Conservation (phyloP, 2,329 filamentous ascomycete genomes). For the Paecilomyces variotii region DNA sequence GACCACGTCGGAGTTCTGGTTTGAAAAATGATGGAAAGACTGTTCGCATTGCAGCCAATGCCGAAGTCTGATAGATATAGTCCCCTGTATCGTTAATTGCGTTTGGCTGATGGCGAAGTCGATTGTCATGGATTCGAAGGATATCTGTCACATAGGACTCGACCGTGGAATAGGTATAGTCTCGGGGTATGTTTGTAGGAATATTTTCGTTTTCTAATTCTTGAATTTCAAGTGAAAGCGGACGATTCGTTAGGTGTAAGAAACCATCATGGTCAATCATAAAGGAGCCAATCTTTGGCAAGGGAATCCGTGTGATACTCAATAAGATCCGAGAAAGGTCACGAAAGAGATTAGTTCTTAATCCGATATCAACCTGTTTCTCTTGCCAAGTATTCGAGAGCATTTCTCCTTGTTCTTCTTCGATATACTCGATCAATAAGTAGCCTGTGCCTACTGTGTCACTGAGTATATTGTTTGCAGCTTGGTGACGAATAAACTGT, state of each 20-base stretch:
- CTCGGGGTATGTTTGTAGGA: slow-evolving; percentile 8
- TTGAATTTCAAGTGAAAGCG: slow-evolving; percentile 14
- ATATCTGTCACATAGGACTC: slow-evolving; percentile 17
- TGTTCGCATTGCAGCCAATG: slow-evolving; percentile 1
- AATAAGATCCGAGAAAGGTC: slow-evolving; percentile 12
- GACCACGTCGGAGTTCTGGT: slow-evolving; percentile 23
- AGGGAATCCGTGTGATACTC: slow-evolving; percentile 10
- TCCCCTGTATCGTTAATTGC: slow-evolving; percentile 7
- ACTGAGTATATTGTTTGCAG: not conserved
- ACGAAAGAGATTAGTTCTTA: slow-evolving; percentile 14
- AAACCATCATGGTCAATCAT: slow-evolving; percentile 18
- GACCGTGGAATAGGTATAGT: slow-evolving; percentile 3
- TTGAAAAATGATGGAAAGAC: not conserved
- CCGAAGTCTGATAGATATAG: slow-evolving; percentile 5
- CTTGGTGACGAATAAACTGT: not conserved
- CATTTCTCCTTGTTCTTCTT: slow-evolving; percentile 10
- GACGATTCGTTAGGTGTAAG: slow-evolving; percentile 12
- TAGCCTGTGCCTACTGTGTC: slow-evolving; percentile 8
- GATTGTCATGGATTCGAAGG: slow-evolving; percentile 15
- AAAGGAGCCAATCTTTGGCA: slow-evolving; percentile 27
- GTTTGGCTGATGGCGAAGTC: slow-evolving; percentile 16
- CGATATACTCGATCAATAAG: slow-evolving; percentile 15
- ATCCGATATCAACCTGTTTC: slow-evolving; percentile 6
- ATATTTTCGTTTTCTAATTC: slow-evolving; percentile 16
- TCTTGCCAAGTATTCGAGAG: slow-evolving; percentile 16